A percentile compares a stretch with the other conserved stretches of the same genome.
These are phyloP conservation scores for Saturnispora silvae DNA, from an alignment of 805 yeast species.

Conservation along the genomic window DNA sequence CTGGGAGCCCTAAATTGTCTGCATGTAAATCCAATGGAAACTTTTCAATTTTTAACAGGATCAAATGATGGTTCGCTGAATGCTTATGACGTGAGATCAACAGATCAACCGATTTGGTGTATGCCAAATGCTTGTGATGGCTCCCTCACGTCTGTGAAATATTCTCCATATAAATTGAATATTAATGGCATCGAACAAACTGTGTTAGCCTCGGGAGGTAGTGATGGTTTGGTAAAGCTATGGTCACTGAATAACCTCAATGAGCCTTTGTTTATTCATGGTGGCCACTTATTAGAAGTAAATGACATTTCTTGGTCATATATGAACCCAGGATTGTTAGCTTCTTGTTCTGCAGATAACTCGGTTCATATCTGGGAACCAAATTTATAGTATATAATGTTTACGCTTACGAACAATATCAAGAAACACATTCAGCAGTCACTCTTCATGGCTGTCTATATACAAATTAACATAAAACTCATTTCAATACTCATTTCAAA, in stretches of 20 bases:
- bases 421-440: not conserved
- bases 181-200: constrained; percentile 17
- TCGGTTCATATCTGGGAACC: constrained; percentile 85
- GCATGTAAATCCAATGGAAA: constrained; percentile 47
- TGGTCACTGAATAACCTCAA: constrained; percentile 38
- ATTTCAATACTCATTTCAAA: no score
- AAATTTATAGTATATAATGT: not conserved
- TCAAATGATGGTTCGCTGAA: constrained; percentile 44
- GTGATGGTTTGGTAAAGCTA: constrained; percentile 50
- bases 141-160: constrained; percentile 53
- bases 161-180: constrained; percentile 52
- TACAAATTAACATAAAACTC: not conserved
- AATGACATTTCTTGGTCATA: constrained; percentile 79
- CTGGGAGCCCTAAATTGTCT: constrained; percentile 36
- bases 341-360: constrained; percentile 78
- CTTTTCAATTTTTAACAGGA: constrained; percentile 56
- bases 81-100: constrained; percentile 57
- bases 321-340: constrained; percentile 56
- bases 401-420: not conserved
- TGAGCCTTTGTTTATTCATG: constrained; percentile 50
- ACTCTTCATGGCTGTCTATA: not conserved
- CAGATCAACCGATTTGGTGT: constrained; percentile 22
- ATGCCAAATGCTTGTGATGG: constrained; percentile 33
- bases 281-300: constrained; percentile 82
- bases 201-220: constrained; percentile 51